Conservation (phyloP, 345 rosid species). For the Erysimum cheiranthoides region DNA sequence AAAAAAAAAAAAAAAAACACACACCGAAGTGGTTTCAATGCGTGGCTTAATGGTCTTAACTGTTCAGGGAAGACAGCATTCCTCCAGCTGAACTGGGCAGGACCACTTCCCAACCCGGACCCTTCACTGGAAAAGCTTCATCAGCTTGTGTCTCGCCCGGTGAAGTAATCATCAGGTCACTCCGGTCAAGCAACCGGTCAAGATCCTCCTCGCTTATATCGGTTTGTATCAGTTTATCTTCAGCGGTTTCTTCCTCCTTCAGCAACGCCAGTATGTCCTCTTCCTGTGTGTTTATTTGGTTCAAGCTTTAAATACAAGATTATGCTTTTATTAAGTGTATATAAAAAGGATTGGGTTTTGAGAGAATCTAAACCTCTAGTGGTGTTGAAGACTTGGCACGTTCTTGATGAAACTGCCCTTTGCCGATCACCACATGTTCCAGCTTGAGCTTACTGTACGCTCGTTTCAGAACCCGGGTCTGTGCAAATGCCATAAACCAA, state of each 20-base stretch:
- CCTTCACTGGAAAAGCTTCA: conserved; percentile 62
- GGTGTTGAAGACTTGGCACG: conserved; percentile 47
- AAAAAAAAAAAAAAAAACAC: background rate
- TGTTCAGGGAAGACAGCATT: conserved; percentile 79
- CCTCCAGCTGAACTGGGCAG: conserved; percentile 72
- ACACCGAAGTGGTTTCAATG: conserved; percentile 26
- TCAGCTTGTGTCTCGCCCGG: conserved; percentile 35
- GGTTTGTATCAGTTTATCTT: conserved; percentile 88
- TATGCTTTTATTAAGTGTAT: background rate
- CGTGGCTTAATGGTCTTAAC: conserved; percentile 42
- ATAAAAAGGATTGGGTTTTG: background rate
- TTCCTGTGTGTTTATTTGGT: conserved; percentile 55
- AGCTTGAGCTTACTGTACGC: conserved; percentile 92
- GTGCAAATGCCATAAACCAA: conserved; percentile 37
- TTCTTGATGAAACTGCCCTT: conserved; percentile 95
- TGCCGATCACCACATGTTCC: conserved; percentile 94
- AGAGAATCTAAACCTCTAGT: conserved; percentile 55
- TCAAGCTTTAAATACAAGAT: conserved; percentile 10
- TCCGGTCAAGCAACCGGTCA: conserved; percentile 71
- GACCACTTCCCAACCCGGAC: conserved; percentile 99
- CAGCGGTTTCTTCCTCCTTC: conserved; percentile 77
- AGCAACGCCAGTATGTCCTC: conserved; percentile 80
- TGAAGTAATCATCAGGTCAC: conserved; percentile 59
- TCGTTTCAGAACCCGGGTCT: conserved; percentile 92
- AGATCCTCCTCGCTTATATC: conserved; percentile 83